phyloP scores from a whole-genome alignment of 2,329 filamentous ascomycete genomes.

The Exophiala bonariae region DNA sequence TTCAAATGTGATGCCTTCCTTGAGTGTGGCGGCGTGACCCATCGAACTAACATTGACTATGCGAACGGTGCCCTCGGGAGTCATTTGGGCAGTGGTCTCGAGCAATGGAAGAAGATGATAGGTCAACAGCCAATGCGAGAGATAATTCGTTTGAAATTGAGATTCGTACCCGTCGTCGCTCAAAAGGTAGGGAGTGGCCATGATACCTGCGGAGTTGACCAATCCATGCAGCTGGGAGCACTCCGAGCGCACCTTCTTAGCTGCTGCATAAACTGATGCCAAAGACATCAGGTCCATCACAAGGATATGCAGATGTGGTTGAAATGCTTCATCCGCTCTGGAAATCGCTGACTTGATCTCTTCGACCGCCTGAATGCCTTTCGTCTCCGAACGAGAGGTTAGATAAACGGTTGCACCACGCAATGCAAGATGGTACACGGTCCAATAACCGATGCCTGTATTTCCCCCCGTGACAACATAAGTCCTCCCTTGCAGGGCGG shows the following conservation, averaged over 20 bases:
- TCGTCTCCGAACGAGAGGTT: slow-evolving; percentile 38
- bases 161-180: slow-evolving; percentile 38
- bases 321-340: slow-evolving; percentile 26
- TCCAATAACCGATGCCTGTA: slow-evolving; percentile 48
- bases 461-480: slow-evolving; percentile 52
- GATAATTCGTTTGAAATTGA: slow-evolving; percentile 40
- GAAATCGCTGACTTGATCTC: slow-evolving; percentile 36
- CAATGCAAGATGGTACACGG: slow-evolving; percentile 41
- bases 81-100: slow-evolving; percentile 29
- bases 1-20: slow-evolving; percentile 36
- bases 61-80: slow-evolving; percentile 17
- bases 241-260: slow-evolving; percentile 33
- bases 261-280: slow-evolving; percentile 32
- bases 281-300: slow-evolving; percentile 20
- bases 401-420: slow-evolving; percentile 44
- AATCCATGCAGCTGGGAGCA: slow-evolving; percentile 39
- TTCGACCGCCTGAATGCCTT: slow-evolving; percentile 34
- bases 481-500: slow-evolving; percentile 44
- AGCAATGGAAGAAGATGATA: slow-evolving; percentile 40
- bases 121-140: slow-evolving; percentile 42
- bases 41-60: slow-evolving; percentile 35
- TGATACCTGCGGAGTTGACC: slow-evolving; percentile 47
- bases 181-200: slow-evolving; percentile 32
- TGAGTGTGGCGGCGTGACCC: slow-evolving; percentile 32
- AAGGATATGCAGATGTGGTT: slow-evolving; percentile 16